These are phyloP conservation scores for Cornus kousa DNA, from an alignment of 148 eudicot species.

Conservation along the genomic window DNA sequence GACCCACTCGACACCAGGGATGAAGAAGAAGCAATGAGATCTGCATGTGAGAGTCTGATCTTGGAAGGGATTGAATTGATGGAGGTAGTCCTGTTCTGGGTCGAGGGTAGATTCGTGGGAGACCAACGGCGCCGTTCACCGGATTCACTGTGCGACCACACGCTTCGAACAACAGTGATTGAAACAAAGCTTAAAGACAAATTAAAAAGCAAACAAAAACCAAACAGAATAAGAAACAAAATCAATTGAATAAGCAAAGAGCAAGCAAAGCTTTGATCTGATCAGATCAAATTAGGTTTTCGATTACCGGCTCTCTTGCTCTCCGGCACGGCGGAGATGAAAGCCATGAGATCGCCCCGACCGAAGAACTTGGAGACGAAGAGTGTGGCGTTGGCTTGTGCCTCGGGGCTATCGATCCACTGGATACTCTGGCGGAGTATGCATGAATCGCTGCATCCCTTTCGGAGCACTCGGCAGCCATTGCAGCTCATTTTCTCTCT, in stretches of 20 bases:
- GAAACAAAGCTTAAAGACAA: conserved; percentile 37
- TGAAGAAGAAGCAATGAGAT: too few species aligned
- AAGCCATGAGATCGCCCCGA: conserved; percentile 55
- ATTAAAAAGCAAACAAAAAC: not conserved
- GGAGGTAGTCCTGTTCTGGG: too few species aligned
- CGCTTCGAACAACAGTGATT: conserved; percentile 60
- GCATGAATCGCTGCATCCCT: conserved; percentile 56
- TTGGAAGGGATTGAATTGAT: too few species aligned
- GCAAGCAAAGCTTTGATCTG: not conserved
- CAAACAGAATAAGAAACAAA: not conserved
- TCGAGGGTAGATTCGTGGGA: too few species aligned
- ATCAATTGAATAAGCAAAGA: not conserved
- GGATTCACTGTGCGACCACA: too few species aligned
- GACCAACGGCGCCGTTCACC: too few species aligned
- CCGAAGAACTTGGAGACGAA: conserved; percentile 74
- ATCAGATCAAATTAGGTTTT: not conserved
- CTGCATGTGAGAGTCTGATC: too few species aligned
- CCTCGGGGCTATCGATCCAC: conserved; percentile 46
- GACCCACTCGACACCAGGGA: too few species aligned
- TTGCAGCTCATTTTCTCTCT: conserved; percentile 59
- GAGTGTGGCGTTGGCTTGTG: conserved; percentile 60
- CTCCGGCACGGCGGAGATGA: conserved; percentile 54
- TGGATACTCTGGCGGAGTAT: conserved; percentile 51
- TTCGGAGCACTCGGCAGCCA: conserved; percentile 57
- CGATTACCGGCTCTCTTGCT: conserved; percentile 43